phyloP scores from a whole-genome alignment of 1,284 basidiomycete species.

The Cutaneotrichosporon sp. region DNA sequence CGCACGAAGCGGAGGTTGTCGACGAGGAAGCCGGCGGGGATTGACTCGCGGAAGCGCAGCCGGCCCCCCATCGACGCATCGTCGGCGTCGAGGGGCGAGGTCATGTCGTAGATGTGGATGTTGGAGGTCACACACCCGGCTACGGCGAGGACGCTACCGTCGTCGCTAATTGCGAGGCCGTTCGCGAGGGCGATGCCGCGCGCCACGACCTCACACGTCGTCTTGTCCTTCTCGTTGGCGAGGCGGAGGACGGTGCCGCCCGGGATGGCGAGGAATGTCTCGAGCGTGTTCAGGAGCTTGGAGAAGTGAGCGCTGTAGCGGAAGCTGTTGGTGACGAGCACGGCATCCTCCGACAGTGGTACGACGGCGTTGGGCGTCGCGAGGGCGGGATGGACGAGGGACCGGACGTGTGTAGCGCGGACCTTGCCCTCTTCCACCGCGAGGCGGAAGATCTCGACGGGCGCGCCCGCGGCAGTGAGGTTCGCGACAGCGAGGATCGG shows the following conservation, averaged over 20 bases:
- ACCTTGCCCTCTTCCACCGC: no score
- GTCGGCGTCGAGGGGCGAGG: background rate
- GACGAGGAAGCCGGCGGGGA: slow-evolving; percentile 15
- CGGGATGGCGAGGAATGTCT: slow-evolving; percentile 8
- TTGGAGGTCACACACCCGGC: slow-evolving; percentile 4
- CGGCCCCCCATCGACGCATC: background rate
- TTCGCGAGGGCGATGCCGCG: slow-evolving; percentile 6
- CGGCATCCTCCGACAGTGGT: slow-evolving; percentile 9
- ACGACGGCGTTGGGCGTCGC: slow-evolving; percentile 15
- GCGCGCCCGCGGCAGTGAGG: background rate
- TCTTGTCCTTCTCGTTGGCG: background rate
- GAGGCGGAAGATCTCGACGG: slow-evolving; percentile 18
- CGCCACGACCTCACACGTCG: background rate
- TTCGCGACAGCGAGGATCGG: slow-evolving; percentile 15
- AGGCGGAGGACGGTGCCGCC: slow-evolving; percentile 7
- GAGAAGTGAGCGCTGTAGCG: background rate
- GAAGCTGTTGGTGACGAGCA: slow-evolving; percentile 18
- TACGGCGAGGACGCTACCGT: slow-evolving; percentile 13
- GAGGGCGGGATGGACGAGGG: slow-evolving; percentile 2
- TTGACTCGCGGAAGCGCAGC: slow-evolving; percentile 12
- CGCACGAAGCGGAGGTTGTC: slow-evolving; percentile 16
- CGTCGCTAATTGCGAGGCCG: slow-evolving; percentile 8
- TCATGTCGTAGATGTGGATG: slow-evolving; percentile 20
- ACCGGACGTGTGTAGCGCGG: background rate
- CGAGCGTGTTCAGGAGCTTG: slow-evolving; percentile 3